Conservation (phyloP, 805 yeast species). For the Metschnikowia noctiluminum region DNA sequence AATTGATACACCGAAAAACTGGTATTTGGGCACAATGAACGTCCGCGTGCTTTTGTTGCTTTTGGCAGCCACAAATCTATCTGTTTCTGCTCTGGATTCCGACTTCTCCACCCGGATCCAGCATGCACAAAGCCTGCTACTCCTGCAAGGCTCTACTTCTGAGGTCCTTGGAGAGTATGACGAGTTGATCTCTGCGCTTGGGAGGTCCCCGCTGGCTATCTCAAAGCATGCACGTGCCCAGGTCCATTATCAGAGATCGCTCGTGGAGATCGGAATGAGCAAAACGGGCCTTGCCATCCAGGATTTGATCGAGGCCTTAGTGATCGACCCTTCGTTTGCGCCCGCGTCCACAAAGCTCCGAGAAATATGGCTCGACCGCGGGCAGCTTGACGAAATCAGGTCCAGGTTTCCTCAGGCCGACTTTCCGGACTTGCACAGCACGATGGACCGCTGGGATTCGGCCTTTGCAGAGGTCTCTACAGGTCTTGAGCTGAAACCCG, state of each 20-base stretch:
- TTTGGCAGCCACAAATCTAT: neutral
- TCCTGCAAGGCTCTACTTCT: constrained; percentile 14
- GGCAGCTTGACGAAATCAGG: constrained; percentile 39
- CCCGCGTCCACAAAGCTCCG: constrained; percentile 50
- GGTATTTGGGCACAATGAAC: neutral
- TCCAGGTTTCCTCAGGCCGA: constrained; percentile 11
- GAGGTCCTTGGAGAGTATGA: constrained; percentile 16
- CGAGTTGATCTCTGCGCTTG: constrained; percentile 11
- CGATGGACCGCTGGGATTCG: constrained; percentile 20
- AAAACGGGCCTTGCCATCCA: constrained; percentile 50
- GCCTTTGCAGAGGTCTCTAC: constrained; percentile 13
- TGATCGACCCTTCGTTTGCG: constrained; percentile 35
- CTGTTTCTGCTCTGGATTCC: neutral
- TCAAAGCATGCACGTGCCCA: constrained; percentile 25
- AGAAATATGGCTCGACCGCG: constrained; percentile 51
- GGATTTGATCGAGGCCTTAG: constrained; percentile 48
- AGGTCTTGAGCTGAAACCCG: constrained; percentile 8
- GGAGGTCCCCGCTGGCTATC: neutral
- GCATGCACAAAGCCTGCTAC: constrained; percentile 15
- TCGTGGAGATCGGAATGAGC: constrained; percentile 56
- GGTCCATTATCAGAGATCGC: constrained; percentile 56
- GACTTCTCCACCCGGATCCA: constrained; percentile 9
- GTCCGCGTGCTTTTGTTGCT: neutral
- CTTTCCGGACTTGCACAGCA: constrained; percentile 11
- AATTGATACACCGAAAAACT: neutral